Conservation (phyloP, 2,329 filamentous ascomycete species). For the Pseudogymnoascus sp. region DNA sequence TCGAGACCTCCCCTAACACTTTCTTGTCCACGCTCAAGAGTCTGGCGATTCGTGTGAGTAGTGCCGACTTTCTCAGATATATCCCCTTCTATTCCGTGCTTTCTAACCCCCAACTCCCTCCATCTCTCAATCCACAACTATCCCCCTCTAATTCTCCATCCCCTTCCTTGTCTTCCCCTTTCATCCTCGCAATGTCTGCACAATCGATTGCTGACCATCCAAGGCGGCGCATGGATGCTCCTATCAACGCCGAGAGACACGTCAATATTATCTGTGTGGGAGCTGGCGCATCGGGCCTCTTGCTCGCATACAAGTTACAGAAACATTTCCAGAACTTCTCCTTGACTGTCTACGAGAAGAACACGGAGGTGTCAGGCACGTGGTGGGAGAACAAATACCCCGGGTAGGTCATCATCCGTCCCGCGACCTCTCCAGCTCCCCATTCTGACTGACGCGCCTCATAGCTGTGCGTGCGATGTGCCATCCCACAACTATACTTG, state of each 20-base stretch:
- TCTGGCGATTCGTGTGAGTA: neutral
- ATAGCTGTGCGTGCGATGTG: constrained; percentile 36
- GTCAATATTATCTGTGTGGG: constrained; percentile 36
- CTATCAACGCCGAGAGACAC: constrained; percentile 15
- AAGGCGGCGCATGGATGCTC: constrained; percentile 13
- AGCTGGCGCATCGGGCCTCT: constrained; percentile 41
- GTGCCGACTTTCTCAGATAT: too few relatives aligned
- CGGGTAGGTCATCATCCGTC: constrained; percentile 24
- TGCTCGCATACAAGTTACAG: constrained; percentile 44
- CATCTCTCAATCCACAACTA: neutral
- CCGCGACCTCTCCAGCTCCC: neutral
- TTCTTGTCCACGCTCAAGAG: neutral
- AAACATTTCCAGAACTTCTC: constrained; percentile 36
- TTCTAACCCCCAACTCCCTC: neutral
- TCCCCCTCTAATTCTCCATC: neutral
- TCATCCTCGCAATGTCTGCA: neutral
- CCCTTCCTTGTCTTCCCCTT: neutral
- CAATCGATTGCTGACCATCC: neutral
- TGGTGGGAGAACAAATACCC: constrained; percentile 47
- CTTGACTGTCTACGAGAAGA: constrained; percentile 42
- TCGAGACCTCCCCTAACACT: neutral
- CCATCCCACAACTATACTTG: constrained; percentile 32
- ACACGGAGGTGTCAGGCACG: constrained; percentile 40
- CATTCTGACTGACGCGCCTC: constrained; percentile 25
- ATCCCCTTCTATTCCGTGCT: too few relatives aligned